A percentile compares a stretch with the other conserved stretches of the same genome.
phyloP scores from a whole-genome alignment of 768 basidiomycete genomes.

The Termitomyces sp. region DNA sequence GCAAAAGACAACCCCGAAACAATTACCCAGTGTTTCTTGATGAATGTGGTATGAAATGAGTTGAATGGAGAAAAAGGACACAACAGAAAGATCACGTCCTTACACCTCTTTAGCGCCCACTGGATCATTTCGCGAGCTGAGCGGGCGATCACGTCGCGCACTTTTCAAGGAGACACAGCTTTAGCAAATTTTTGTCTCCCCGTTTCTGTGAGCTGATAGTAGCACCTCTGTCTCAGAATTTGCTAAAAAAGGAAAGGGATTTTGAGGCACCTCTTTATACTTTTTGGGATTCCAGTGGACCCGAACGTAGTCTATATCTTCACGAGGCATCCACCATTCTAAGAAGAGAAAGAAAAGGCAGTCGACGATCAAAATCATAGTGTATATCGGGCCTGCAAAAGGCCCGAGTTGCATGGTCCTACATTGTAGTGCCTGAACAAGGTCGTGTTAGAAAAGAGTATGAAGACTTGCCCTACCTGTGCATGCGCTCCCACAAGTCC shows the following conservation, averaged over 20 bases:
- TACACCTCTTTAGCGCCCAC: background rate
- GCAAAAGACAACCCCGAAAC: background rate
- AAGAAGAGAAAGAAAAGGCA: constrained; percentile 83
- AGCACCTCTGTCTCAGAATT: background rate
- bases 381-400: constrained; percentile 83
- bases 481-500: constrained; percentile 75
- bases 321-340: constrained; percentile 79
- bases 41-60: background rate
- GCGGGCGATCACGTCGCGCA: background rate
- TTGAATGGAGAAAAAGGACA: background rate
- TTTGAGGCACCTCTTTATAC: constrained; percentile 29
- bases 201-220: constrained; percentile 5
- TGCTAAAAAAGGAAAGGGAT: background rate
- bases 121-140: background rate
- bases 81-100: background rate
- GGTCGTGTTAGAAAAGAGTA: background rate
- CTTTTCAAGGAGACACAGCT: background rate
- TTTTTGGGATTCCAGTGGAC: constrained; percentile 50
- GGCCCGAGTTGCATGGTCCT: constrained; percentile 77
- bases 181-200: background rate
- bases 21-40: background rate
- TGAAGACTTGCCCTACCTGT: constrained; percentile 41
- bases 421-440: background rate
- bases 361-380: constrained; percentile 83
- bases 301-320: constrained; percentile 70